phyloP scores from a whole-genome alignment of 208 protist species.

The Leishmania major region DNA sequence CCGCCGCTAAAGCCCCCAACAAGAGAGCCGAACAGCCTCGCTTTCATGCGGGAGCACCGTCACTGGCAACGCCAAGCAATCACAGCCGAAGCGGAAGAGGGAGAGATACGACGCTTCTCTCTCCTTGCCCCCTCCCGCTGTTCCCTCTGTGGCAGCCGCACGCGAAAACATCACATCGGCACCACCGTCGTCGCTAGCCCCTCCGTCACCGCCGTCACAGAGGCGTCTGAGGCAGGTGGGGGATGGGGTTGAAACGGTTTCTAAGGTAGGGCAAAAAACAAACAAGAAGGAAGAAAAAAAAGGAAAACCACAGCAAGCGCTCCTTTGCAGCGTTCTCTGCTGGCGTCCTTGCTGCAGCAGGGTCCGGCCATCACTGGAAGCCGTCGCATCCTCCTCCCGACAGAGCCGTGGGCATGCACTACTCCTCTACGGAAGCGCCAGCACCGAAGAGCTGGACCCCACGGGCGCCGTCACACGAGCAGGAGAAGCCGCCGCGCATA shows the following conservation, averaged over 20 bases:
- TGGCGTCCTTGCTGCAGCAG: background rate
- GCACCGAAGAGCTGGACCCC: conserved; percentile 32
- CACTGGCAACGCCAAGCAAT: background rate
- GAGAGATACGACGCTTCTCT: background rate
- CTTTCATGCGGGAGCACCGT: background rate
- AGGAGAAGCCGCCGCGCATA: conserved; percentile 32
- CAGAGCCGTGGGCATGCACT: background rate
- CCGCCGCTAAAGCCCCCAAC: background rate
- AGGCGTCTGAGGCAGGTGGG: background rate
- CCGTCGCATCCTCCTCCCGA: background rate
- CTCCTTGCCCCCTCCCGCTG: background rate
- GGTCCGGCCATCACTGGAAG: background rate
- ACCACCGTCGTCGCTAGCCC: background rate
- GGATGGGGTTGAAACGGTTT: background rate
- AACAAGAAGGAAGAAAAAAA: background rate
- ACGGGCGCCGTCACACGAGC: conserved; percentile 21
- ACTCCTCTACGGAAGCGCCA: conserved; percentile 32
- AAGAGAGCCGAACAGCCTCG: background rate
- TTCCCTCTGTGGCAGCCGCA: background rate
- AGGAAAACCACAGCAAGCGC: background rate
- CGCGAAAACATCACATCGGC: background rate
- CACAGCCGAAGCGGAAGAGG: background rate
- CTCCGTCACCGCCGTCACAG: too few species aligned
- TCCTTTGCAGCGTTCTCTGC: background rate
- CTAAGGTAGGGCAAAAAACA: background rate